These are phyloP conservation scores for Sphaerulina vaccinii DNA, from an alignment of 2,329 filamentous ascomycete species.

Conservation along the genomic window DNA sequence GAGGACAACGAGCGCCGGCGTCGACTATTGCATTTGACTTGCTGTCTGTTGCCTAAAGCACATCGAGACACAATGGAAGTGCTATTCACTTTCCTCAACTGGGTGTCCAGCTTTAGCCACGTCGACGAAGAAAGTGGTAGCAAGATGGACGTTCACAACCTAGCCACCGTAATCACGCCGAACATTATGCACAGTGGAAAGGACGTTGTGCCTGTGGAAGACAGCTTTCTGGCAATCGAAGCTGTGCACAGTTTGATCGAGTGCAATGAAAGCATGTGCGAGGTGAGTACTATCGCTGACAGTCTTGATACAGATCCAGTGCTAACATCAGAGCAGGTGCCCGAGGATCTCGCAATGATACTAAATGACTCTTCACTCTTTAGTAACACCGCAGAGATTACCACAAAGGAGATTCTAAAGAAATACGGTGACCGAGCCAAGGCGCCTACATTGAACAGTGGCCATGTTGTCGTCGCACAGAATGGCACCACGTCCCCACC, in stretches of 20 bases:
- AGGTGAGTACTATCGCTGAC: constrained; percentile 62
- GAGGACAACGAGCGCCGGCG: constrained; percentile 76
- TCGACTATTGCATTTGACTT: constrained; percentile 83
- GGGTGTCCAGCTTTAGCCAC: constrained; percentile 95
- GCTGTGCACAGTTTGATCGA: constrained; percentile 88
- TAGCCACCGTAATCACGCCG: constrained; percentile 94
- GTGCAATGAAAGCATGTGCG: constrained; percentile 93
- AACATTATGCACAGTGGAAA: constrained; percentile 70
- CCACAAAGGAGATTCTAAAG: constrained; percentile 95
- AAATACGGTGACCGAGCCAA: constrained; percentile 81
- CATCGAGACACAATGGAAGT: constrained; percentile 95
- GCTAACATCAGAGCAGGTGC: constrained; percentile 63
- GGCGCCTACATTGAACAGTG: constrained; percentile 45
- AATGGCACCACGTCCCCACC: constrained; percentile 40
- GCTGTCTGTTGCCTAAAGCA: constrained; percentile 86
- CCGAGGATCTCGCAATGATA: constrained; percentile 83
- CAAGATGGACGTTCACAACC: constrained; percentile 98
- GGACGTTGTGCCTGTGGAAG: constrained; percentile 54
- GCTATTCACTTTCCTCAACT: constrained; percentile 92
- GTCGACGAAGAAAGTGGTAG: constrained; percentile 95
- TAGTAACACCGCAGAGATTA: constrained; percentile 79
- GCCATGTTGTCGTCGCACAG: constrained; percentile 34
- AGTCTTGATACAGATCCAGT: neutral
- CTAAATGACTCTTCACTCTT: constrained; percentile 81
- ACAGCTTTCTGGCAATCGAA: constrained; percentile 90